Base-by-base conservation (phyloP, 257 asterid species). In the Solanum tarijense region DNA sequence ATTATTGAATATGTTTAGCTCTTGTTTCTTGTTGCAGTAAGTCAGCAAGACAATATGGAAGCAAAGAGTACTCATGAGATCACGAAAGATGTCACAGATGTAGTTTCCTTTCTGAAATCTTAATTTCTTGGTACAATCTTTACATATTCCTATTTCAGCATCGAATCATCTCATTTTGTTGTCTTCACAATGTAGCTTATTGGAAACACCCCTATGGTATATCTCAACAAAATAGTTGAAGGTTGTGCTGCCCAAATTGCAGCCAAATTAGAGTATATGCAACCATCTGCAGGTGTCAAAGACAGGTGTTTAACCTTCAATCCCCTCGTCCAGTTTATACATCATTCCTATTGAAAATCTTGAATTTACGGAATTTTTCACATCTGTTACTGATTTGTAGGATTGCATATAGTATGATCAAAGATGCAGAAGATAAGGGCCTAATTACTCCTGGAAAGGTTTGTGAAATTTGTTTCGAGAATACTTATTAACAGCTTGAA, bases 401-500 rank as follows among this genome's bases (percentile, higher is more conserved):
- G 93, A 91, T 92, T 31, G 94, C 88, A 9, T 86, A 65, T 82
- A 90, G 93, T 86, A 90, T 92, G 94, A 92, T 91, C 65, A 90
- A 92, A 83, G 93, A 92, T 81, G 94, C 94, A 83, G 94, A 92
- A 89, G 94, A 91, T 36, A 92, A 91, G 62, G 94, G 91, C 29
- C 86, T 91, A 41, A 92, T 92, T 83, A 83, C 89, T 36, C 94
- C 92, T 74, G 94, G 92, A 65, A 90, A 92, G 92, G 93, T 92
- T 81, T 36, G 89, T 71, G 86, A 21, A 69, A 34, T 86, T 58
- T 32, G 18, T 43, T 75, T 5, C 12, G 8, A 35, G 60, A 62
- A 25, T 36, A 35, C 34, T 3, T 76, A 38, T 6, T 39, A 75
- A 12, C 34, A 76, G 7, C 34, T 62, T 29, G n/a, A 69, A 23